These are phyloP conservation scores for Alternaria panax DNA, from an alignment of 2,329 filamentous ascomycete species.

Conservation along the genomic window DNA sequence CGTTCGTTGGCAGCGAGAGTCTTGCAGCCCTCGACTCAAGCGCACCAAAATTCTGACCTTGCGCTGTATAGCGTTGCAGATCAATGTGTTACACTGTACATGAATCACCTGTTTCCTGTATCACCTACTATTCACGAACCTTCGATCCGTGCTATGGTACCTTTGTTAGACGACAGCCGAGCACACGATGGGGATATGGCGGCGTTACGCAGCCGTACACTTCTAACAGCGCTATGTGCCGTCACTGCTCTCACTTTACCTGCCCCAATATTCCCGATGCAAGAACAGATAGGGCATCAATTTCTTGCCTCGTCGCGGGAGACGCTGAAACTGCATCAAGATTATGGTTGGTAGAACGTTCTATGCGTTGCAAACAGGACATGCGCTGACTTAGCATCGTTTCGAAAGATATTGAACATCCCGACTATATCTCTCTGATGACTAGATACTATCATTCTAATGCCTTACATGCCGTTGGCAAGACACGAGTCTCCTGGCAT, in stretches of 20 bases:
- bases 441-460: not conserved
- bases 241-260: not conserved
- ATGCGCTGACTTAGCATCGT: not conserved
- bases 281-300: not conserved
- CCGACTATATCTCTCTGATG: not conserved
- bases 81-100: not conserved
- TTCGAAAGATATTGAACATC: not conserved
- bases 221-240: not conserved
- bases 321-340: not conserved
- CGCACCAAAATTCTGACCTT: not conserved
- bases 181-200: not conserved
- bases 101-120: not conserved
- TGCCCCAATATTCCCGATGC: not conserved
- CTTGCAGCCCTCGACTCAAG: not conserved
- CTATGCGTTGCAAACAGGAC: not conserved
- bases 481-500: not conserved
- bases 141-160: not conserved
- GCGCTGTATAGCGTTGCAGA: not conserved
- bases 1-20: not conserved
- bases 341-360: not conserved
- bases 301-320: not conserved
- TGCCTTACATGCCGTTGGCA: not conserved
- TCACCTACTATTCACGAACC: not conserved
- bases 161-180: not conserved
- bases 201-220: not conserved